A percentile compares a stretch with the other conserved stretches of the same genome.
Evolutionary conservation across 306 rosid species (phyloP).

Genomic region (Ceratonia siliqua): DNA sequence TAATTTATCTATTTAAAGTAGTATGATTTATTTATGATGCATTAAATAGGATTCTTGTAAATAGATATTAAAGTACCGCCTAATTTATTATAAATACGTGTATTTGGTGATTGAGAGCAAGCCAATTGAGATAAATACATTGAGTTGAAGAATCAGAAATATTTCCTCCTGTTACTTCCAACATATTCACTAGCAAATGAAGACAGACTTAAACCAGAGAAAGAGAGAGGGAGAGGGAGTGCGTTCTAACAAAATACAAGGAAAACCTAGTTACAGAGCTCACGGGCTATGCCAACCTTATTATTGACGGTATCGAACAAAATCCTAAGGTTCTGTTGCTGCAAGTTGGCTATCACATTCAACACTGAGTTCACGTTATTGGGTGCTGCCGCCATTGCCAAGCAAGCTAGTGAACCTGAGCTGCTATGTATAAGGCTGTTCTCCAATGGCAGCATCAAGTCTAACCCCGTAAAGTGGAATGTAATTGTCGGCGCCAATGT

Average conservation of each 20-base stretch:
- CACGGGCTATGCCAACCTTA: constrained; percentile 83
- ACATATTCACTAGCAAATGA: no score
- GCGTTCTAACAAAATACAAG: not conserved
- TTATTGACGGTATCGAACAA: constrained; percentile 79
- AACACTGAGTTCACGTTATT: constrained; percentile 75
- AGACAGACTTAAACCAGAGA: not conserved
- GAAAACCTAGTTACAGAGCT: constrained; percentile 64
- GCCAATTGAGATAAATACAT: no score
- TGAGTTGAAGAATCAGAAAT: no score
- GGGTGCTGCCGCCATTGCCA: constrained; percentile 92
- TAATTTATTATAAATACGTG: no score
- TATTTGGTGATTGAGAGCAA: no score
- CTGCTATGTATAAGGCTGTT: constrained; percentile 87
- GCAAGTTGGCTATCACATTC: constrained; percentile 89
- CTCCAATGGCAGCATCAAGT: constrained; percentile 67
- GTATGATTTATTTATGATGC: no score
- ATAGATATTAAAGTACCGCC: no score
- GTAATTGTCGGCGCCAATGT: constrained; percentile 56
- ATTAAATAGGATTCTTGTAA: no score
- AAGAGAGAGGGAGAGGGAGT: not conserved
- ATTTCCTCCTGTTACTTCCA: no score
- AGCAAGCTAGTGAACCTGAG: constrained; percentile 76
- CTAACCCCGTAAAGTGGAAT: constrained; percentile 60
- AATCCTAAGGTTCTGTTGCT: constrained; percentile 88
- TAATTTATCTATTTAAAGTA: no score